phyloP scores from a whole-genome alignment of 768 basidiomycete species.

The Neoboletus magnificus region DNA sequence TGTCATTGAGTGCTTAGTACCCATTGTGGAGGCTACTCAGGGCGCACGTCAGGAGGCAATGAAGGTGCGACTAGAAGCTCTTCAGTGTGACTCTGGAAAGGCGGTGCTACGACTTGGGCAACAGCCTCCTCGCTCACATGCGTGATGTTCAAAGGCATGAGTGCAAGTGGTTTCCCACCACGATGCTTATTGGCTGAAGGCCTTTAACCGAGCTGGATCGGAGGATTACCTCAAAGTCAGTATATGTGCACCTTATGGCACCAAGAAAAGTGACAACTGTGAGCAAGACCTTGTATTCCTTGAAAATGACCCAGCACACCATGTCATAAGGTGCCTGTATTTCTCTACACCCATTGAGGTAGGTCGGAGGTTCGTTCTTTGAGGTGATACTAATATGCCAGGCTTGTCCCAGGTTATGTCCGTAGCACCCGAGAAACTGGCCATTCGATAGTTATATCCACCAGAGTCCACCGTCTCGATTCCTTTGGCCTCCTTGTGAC shows the following conservation, averaged over 20 bases:
- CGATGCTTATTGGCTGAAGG: not conserved
- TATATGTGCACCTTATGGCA: conserved; percentile 53
- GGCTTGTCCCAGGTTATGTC: conserved; percentile 42
- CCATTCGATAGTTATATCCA: conserved; percentile 65
- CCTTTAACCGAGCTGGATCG: conserved; percentile 49
- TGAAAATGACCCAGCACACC: not conserved
- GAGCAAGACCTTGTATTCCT: conserved; percentile 14
- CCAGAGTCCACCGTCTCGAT: conserved; percentile 59
- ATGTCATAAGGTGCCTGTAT: conserved; percentile 32
- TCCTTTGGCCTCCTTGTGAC: conserved; percentile 60
- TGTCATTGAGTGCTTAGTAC: conserved; percentile 40
- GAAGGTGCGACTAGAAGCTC: conserved; percentile 25
- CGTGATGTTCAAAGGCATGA: too few species aligned
- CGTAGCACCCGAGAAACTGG: conserved; percentile 61
- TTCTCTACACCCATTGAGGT: conserved; percentile 43
- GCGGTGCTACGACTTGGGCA: too few species aligned
- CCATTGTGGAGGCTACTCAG: conserved; percentile 40
- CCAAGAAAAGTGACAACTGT: conserved; percentile 47
- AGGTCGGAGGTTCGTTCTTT: not conserved
- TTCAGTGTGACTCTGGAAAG: conserved; percentile 10
- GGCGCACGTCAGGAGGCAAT: conserved; percentile 41
- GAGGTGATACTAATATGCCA: not conserved
- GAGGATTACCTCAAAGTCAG: conserved; percentile 71
- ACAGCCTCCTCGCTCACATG: too few species aligned
- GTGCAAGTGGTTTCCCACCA: not conserved